Evolutionary conservation across 2,329 filamentous ascomycete genomes (phyloP).

Genomic region (Monascus ruber): DNA sequence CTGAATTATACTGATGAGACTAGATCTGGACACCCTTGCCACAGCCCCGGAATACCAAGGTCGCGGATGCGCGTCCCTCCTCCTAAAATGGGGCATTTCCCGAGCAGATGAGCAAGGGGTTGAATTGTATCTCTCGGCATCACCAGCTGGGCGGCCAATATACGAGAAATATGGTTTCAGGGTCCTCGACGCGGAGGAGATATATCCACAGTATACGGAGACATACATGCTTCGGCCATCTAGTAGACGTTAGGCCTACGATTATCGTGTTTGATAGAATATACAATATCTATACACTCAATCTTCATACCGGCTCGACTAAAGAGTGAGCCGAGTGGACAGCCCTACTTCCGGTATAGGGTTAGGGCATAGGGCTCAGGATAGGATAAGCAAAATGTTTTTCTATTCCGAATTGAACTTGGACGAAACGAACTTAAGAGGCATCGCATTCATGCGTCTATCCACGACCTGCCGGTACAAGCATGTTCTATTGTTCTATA

Average conservation of each 20-base stretch:
- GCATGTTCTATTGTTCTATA: too few relatives aligned
- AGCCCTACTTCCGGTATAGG: too few relatives aligned
- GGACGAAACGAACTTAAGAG: too few relatives aligned
- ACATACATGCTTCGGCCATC: constrained; percentile 4
- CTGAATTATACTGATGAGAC: not conserved
- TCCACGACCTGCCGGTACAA: too few relatives aligned
- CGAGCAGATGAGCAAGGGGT: constrained; percentile 24
- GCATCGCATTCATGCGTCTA: too few relatives aligned
- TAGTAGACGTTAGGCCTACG: not conserved
- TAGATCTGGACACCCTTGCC: constrained; percentile 15
- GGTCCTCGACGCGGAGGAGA: constrained; percentile 5
- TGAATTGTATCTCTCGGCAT: constrained; percentile 26
- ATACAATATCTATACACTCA: too few relatives aligned
- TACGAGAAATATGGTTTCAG: constrained; percentile 31
- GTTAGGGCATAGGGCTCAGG: too few relatives aligned
- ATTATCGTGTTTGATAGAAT: too few relatives aligned
- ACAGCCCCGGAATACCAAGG: constrained; percentile 14
- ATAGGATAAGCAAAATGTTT: too few relatives aligned
- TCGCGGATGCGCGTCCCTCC: constrained; percentile 11
- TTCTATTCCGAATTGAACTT: too few relatives aligned
- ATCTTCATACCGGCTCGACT: too few relatives aligned
- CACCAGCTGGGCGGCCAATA: constrained; percentile 20
- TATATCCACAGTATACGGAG: constrained; percentile 2
- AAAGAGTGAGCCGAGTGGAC: too few relatives aligned
- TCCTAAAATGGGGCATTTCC: constrained; percentile 27